A percentile compares a stretch with the other conserved stretches of the same genome.
These are phyloP conservation scores for Passalora sequoiae DNA, from an alignment of 2,329 filamentous ascomycete genomes.

Conservation along the genomic window DNA sequence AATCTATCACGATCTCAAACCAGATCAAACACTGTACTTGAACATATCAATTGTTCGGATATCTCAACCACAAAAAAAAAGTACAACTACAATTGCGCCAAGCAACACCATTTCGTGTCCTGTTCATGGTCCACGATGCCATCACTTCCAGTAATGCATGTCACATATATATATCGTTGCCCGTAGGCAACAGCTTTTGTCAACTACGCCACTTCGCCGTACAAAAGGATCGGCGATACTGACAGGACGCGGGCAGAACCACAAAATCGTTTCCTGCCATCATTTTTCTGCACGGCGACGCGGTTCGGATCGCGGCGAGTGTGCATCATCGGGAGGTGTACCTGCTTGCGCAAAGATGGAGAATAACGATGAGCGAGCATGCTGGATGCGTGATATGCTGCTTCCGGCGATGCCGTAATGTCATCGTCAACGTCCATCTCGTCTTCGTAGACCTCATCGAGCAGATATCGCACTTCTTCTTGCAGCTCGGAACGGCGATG, in stretches of 20 bases:
- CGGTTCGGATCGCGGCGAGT: constrained; percentile 19
- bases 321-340: constrained; percentile 24
- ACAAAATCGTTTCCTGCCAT: constrained; percentile 33
- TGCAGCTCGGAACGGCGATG: constrained; percentile 32
- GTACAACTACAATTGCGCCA: too few species aligned
- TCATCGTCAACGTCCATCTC: constrained; percentile 26
- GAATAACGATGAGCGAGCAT: constrained; percentile 24
- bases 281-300: constrained; percentile 29
- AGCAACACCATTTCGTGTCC: too few species aligned
- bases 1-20: too few species aligned
- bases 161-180: background rate
- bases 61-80: too few species aligned
- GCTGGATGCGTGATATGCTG: constrained; percentile 22
- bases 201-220: constrained; percentile 21
- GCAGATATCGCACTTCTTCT: constrained; percentile 32
- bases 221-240: constrained; percentile 22
- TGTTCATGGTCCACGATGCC: constrained; percentile 1
- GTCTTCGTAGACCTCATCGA: constrained; percentile 29
- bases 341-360: constrained; percentile 23
- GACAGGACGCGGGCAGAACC: constrained; percentile 26
- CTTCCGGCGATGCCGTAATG: constrained; percentile 25
- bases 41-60: too few species aligned
- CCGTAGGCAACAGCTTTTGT: background rate
- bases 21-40: too few species aligned
- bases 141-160: constrained; percentile 1